Evolutionary conservation across 345 rosid species (phyloP), one percentile per base, ranked within the genome.

Genomic region (Punica granatum): DNA sequence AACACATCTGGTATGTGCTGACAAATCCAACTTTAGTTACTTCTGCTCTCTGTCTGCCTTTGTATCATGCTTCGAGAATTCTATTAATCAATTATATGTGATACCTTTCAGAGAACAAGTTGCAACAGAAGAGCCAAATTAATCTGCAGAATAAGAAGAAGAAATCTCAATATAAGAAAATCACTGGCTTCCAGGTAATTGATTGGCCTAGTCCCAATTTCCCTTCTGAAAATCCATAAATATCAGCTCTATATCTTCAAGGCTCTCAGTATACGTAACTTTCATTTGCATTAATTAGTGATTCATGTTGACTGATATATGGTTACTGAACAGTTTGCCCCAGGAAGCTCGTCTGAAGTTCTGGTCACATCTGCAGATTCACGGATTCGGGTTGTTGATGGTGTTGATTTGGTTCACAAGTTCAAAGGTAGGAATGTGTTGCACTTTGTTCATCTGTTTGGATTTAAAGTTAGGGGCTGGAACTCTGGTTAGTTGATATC

Each of bases 291-390:
- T 64, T 64, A 31, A 1, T 39, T 25, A 15, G 32, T 64, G 10
- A 0, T 60, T 0, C 21, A 21, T 33, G 35, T 28, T 43, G 32
- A 26, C 32, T 63, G 42, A 36, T 66, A 44, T 66, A 60, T 37
- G 9, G 26, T 66, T 43, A 70, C 70, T 30, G 61, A 7, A 56
- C 84, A 94, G 99, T 94, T 90, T 89, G 89, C 86, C 7, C 89
- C 84, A 25, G 95, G 96, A 75, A 94, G 97, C 72, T 94, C 93
- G 71, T 84, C 95, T 49, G 95, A 91, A 83, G 93, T 94, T 69
- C 89, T 94, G n/a, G 74, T 91, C 75, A 91, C 97, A 31, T 91
- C 96, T 35, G 90, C 99, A 16, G 99, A 94, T 84, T 94, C 97
- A 54, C 84, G 97, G 77, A 67, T 88, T 69, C 92, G 96, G 66